A percentile compares a stretch with the other conserved stretches of the same genome.
Evolutionary conservation across 2,329 filamentous ascomycete species (phyloP).

Genomic region (Paecilomyces dactylethromorphus): DNA sequence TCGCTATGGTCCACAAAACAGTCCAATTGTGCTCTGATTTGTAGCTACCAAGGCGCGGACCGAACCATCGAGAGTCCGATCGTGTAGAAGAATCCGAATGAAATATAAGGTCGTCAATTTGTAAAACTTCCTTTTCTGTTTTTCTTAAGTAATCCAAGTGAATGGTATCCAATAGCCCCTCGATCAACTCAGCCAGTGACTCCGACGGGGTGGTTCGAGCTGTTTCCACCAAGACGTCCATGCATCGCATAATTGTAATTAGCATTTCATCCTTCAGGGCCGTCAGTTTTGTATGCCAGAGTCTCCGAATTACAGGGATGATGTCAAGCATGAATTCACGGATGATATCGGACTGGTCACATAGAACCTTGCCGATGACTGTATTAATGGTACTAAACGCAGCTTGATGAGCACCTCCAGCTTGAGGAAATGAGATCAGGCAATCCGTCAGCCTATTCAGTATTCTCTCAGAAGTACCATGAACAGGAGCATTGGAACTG

Average conservation of each 20-base stretch:
- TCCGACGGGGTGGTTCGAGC: constrained; percentile 25
- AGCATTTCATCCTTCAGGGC: constrained; percentile 72
- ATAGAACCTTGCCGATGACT: constrained; percentile 58
- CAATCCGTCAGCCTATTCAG: constrained; percentile 53
- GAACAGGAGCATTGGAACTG: constrained; percentile 61
- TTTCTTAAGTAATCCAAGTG: constrained; percentile 71
- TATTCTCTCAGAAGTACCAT: constrained; percentile 50
- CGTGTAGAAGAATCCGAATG: constrained; percentile 21
- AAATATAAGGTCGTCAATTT: constrained; percentile 69
- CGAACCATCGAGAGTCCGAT: constrained; percentile 30
- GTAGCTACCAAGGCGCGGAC: constrained; percentile 27
- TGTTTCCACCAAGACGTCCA: constrained; percentile 51
- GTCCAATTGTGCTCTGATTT: constrained; percentile 36
- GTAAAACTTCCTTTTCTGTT: constrained; percentile 63
- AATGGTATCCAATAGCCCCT: constrained; percentile 64
- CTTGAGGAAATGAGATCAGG: constrained; percentile 53
- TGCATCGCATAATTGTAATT: constrained; percentile 60
- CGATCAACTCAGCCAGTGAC: constrained; percentile 44
- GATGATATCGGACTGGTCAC: constrained; percentile 61
- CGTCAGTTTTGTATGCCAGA: constrained; percentile 69
- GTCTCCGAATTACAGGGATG: constrained; percentile 63
- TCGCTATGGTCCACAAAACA: constrained; percentile 32
- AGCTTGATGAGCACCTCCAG: constrained; percentile 60
- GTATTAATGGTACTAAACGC: constrained; percentile 72
- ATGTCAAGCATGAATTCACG: constrained; percentile 54